phyloP scores from a whole-genome alignment of 345 rosid species.

The Lumnitzera littorea region DNA sequence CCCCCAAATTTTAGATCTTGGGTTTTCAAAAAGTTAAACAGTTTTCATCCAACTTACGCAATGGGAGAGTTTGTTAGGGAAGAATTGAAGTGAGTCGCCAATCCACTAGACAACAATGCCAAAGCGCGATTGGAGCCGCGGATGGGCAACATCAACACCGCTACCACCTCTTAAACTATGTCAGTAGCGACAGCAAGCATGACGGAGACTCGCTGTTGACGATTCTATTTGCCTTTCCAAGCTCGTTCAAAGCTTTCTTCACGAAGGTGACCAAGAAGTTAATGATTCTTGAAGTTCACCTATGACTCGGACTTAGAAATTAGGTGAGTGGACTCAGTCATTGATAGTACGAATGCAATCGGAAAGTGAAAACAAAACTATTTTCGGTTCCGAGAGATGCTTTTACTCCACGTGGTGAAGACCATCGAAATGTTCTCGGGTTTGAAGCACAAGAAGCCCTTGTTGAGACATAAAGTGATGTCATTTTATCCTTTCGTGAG shows the following conservation, averaged over 20 bases:
- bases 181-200: slow-evolving; percentile 80
- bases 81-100: slow-evolving; percentile 47
- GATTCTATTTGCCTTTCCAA: slow-evolving; percentile 70
- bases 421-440: slow-evolving; percentile 41
- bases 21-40: too few species aligned
- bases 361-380: slow-evolving; percentile 14
- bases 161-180: slow-evolving; percentile 23
- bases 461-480: slow-evolving; percentile 57
- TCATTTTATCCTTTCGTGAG: slow-evolving; percentile 32
- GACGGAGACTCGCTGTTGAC: slow-evolving; percentile 36
- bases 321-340: slow-evolving; percentile 12
- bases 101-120: slow-evolving; percentile 51
- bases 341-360: slow-evolving; percentile 25
- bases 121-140: slow-evolving; percentile 40
- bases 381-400: slow-evolving; percentile 25
- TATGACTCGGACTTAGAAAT: slow-evolving; percentile 44
- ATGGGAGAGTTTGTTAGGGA: slow-evolving; percentile 28
- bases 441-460: slow-evolving; percentile 19
- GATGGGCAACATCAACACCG: too few species aligned
- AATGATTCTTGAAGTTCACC: background rate
- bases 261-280: slow-evolving; percentile 27
- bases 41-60: too few species aligned
- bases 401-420: slow-evolving; percentile 31
- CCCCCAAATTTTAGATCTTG: too few species aligned
- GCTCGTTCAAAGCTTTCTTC: slow-evolving; percentile 71